Conservation (phyloP, 257 asterid species). For the Datura wrightii region DNA sequence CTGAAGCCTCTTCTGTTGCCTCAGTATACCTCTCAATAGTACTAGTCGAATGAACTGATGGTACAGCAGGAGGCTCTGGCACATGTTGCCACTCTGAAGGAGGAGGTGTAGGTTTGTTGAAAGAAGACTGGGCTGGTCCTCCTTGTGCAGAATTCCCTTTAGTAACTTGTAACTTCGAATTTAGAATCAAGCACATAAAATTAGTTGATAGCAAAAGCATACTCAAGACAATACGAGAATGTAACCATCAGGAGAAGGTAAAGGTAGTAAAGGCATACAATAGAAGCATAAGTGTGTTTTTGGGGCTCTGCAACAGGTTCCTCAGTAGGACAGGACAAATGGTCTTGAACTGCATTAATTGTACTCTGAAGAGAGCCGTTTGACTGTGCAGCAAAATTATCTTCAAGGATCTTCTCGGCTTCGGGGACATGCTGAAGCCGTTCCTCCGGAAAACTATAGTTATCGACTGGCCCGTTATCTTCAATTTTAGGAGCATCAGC, state of each 20-base stretch:
- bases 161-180: conserved; percentile 66
- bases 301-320: conserved; percentile 79
- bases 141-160: conserved; percentile 66
- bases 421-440: conserved; percentile 63
- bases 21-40: conserved; percentile 65
- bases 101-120: conserved; percentile 51
- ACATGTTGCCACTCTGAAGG: conserved; percentile 68
- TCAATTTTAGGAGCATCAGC: conserved; percentile 53
- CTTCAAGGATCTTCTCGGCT: conserved; percentile 65
- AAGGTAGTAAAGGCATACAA: conserved; percentile 61
- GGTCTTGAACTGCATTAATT: conserved; percentile 62
- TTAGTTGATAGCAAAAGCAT: conserved; percentile 25
- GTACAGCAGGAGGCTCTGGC: conserved; percentile 61
- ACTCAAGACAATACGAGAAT: neutral
- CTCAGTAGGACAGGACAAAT: conserved; percentile 60
- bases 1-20: conserved; percentile 63
- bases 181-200: conserved; percentile 28
- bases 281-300: conserved; percentile 96
- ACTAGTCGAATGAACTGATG: conserved; percentile 53
- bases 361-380: conserved; percentile 77
- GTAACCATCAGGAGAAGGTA: conserved; percentile 29
- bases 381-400: conserved; percentile 62
- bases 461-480: conserved; percentile 54
- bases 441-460: conserved; percentile 64
- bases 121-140: conserved; percentile 45